Evolutionary conservation across 805 yeast species (phyloP).

Genomic region (Wickerhamiella qilinensis): DNA sequence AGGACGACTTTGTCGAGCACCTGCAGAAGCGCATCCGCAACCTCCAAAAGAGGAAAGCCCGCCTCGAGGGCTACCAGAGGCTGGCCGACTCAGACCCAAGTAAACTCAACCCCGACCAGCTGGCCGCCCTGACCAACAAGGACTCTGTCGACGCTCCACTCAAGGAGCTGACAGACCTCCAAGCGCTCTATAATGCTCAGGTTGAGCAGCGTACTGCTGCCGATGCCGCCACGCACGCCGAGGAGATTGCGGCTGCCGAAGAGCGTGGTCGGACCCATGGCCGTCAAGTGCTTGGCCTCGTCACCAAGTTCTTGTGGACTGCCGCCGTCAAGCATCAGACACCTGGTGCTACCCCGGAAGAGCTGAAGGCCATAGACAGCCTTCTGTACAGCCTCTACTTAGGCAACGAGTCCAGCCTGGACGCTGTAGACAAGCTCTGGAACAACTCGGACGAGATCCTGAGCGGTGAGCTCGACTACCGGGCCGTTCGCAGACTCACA

Average conservation of each 20-base stretch:
- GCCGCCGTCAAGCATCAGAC: conserved; percentile 22
- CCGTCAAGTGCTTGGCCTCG: conserved; percentile 11
- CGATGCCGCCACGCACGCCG: conserved; percentile 7
- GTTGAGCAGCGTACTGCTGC: conserved; percentile 7
- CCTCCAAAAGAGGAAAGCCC: conserved; percentile 22
- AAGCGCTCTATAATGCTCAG: conserved; percentile 12
- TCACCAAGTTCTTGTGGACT: conserved; percentile 19
- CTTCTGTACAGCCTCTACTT: conserved; percentile 18
- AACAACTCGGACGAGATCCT: conserved; percentile 17
- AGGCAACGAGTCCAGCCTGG: conserved; percentile 21
- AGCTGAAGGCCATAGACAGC: conserved; percentile 18
- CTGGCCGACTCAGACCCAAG: conserved; percentile 15
- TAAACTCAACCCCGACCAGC: conserved; percentile 22
- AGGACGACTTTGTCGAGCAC: conserved; percentile 11
- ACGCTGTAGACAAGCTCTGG: conserved; percentile 17
- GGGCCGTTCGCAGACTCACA: conserved; percentile 3
- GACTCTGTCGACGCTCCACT: conserved; percentile 22
- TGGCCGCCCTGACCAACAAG: conserved; percentile 19
- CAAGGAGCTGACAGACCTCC: conserved; percentile 20
- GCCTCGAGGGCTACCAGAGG: conserved; percentile 22
- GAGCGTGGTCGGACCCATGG: conserved; percentile 10
- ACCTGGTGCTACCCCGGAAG: conserved; percentile 9
- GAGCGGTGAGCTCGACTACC: conserved; percentile 7
- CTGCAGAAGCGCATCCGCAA: conserved; percentile 22
- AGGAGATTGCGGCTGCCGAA: conserved; percentile 8